phyloP scores from a whole-genome alignment of 1,139 yeast genomes.

The Candida mesenterica region DNA sequence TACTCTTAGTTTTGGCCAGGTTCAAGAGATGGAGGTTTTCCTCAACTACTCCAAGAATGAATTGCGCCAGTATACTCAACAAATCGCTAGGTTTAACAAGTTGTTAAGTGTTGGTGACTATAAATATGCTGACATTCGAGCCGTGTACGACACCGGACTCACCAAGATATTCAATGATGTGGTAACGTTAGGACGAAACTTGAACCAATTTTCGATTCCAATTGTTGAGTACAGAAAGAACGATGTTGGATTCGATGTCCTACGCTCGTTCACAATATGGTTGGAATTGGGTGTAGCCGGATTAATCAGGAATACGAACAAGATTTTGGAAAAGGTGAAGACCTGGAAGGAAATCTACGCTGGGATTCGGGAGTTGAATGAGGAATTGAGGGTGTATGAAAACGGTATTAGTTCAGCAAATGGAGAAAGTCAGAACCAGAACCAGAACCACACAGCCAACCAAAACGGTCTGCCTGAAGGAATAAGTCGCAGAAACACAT shows the following conservation, averaged over 20 bases:
- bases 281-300: conserved; percentile 32
- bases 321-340: conserved; percentile 37
- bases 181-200: conserved; percentile 4
- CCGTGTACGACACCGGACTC: conserved; percentile 12
- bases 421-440: neutral
- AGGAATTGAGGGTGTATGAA: conserved; percentile 31
- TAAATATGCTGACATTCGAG: conserved; percentile 43
- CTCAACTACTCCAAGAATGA: conserved; percentile 53
- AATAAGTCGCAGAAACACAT: conserved; percentile 9
- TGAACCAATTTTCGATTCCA: neutral
- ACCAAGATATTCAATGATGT: neutral
- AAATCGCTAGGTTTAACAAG: conserved; percentile 41
- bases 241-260: conserved; percentile 17
- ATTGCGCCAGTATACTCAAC: conserved; percentile 30
- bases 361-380: conserved; percentile 28
- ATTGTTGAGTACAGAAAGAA: conserved; percentile 5
- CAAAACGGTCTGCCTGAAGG: neutral
- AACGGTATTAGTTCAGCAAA: conserved; percentile 5
- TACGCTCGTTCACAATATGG: conserved; percentile 27
- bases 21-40: conserved; percentile 55
- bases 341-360: conserved; percentile 51
- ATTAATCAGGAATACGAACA: conserved; percentile 38
- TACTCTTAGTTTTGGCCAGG: conserved; percentile 18
- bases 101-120: conserved; percentile 40
- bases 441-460: neutral